Base-by-base conservation (phyloP, 177 flowering plant species). In the Telopea speciosissima region DNA sequence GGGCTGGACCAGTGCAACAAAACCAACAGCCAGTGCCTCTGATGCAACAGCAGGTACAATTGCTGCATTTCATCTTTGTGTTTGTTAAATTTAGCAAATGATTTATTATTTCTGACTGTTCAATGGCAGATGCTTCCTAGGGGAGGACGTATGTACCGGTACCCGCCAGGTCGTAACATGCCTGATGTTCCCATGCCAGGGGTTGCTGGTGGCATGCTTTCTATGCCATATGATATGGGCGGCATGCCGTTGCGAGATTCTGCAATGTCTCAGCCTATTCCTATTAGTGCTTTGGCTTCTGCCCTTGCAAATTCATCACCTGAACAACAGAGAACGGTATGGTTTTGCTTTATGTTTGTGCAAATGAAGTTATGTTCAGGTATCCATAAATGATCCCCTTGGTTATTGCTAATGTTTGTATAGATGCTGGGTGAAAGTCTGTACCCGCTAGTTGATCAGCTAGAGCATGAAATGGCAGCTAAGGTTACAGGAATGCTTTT, bases 401-500 rank as follows among this genome's bases (percentile, higher is more conserved):
- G 17, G 2, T 11, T 25, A n/a, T 36, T 9, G 17, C 67, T 24
- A 21, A 44, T 36, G n/a, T 49, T 22, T 68, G 17, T 14, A 2
- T 73, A 95, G 99, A 87, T 95, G 98, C 83, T 95, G 77, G 99
- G 99, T 24, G 99, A 95, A 72, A 87, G 81, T 73, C 72, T 95
- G 49, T 95, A 93, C 83, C 99, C 97, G 0, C 87, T 91, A 3
- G 99, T 95, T 62, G 98, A 93, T 54, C 89, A 85, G 79, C 79
- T 95, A 78, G 98, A 95, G 86, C 96, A 77, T 63, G 98, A 92
- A 17, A 69, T 83, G 68, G 98, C 99, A 5, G 98, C 98, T 3
- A 95, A 95, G 77, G 98, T 95, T 22, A 95, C 99, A 0, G 99
- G 98, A 40, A 93, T 95, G 99, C 98, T 95, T 61, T 79, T 95